A percentile compares a stretch with the other conserved stretches of the same genome.
Conservation (phyloP, 2,329 filamentous ascomycete genomes). For the Pseudogymnoascus sp. region DNA sequence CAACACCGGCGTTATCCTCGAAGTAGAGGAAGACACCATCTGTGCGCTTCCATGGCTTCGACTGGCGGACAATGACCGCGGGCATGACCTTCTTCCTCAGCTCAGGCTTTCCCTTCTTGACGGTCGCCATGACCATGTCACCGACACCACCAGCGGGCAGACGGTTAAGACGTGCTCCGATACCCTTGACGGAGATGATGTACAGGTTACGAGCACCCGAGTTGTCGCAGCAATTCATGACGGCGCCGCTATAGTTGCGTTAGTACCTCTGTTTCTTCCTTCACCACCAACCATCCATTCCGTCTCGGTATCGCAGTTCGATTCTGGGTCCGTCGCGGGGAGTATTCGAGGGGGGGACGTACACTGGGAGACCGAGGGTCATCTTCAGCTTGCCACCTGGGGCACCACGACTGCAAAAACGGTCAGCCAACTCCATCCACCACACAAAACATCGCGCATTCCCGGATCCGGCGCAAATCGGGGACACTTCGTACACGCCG, state of each 20-base stretch:
- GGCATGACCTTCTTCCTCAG: slow-evolving; percentile 99
- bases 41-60: slow-evolving; percentile 98
- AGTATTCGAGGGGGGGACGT: slow-evolving; percentile 45
- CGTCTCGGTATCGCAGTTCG: slow-evolving; percentile 13
- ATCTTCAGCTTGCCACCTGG: slow-evolving; percentile 99
- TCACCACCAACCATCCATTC: slow-evolving; percentile 11
- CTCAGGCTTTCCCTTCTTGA: slow-evolving; percentile 99
- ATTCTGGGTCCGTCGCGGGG: slow-evolving; percentile 4
- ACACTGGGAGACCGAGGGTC: slow-evolving; percentile 99
- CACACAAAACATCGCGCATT: slow-evolving; percentile 8
- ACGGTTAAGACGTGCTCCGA: slow-evolving; percentile 94
- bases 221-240: slow-evolving; percentile 99
- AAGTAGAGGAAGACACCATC: slow-evolving; percentile 99
- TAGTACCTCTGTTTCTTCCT: slow-evolving; percentile 14
- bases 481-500: background rate
- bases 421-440: slow-evolving; percentile 3
- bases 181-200: slow-evolving; percentile 99
- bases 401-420: slow-evolving; percentile 64
- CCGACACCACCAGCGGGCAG: slow-evolving; percentile 95
- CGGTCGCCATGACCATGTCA: slow-evolving; percentile 99
- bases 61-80: slow-evolving; percentile 96
- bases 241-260: slow-evolving; percentile 66
- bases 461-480: slow-evolving; percentile 9
- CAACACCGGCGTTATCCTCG: slow-evolving; percentile 99
- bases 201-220: slow-evolving; percentile 97